A percentile compares a stretch with the other conserved stretches of the same genome.
Evolutionary conservation across 805 yeast genomes (phyloP).

Genomic region (Candida andamanensis): DNA sequence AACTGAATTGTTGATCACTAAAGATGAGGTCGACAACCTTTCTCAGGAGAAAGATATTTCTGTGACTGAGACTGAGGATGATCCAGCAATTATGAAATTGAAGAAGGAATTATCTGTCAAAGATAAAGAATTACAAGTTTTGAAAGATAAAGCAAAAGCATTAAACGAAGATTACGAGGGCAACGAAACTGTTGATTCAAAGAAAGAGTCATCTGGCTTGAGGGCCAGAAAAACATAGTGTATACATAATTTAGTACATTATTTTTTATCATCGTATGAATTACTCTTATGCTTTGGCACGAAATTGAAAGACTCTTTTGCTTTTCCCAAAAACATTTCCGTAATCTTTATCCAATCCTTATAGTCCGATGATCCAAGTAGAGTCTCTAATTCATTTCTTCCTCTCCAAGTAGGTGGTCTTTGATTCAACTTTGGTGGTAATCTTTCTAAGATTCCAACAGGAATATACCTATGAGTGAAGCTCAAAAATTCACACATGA

Average conservation of each 20-base stretch:
- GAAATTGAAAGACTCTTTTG: slow-evolving; percentile 67
- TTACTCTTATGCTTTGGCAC: slow-evolving; percentile 95
- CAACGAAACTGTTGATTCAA: slow-evolving; percentile 4
- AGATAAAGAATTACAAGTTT: slow-evolving; percentile 57
- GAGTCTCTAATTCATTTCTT: slow-evolving; percentile 85
- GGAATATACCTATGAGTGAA: slow-evolving; percentile 95
- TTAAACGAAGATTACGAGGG: slow-evolving; percentile 55
- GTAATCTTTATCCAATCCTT: slow-evolving; percentile 94
- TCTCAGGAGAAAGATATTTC: slow-evolving; percentile 2
- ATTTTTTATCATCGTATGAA: slow-evolving; percentile 42
- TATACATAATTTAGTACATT: background rate
- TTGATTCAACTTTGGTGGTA: slow-evolving; percentile 86
- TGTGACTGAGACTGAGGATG: slow-evolving; percentile 23
- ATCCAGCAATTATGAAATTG: slow-evolving; percentile 42
- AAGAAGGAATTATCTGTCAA: slow-evolving; percentile 45
- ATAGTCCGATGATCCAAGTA: slow-evolving; percentile 79
- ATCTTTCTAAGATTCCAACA: slow-evolving; percentile 81
- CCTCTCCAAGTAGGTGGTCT: slow-evolving; percentile 94
- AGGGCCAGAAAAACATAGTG: slow-evolving; percentile 13
- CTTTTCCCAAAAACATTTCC: slow-evolving; percentile 92
- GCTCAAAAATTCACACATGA: slow-evolving; percentile 88
- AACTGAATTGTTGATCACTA: slow-evolving; percentile 61
- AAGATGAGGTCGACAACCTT: slow-evolving; percentile 49
- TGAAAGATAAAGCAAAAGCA: slow-evolving; percentile 69
- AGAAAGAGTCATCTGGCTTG: slow-evolving; percentile 7